Evolutionary conservation across 2,329 filamentous ascomycete species (phyloP).

Genomic region (Emmonsia crescens): DNA sequence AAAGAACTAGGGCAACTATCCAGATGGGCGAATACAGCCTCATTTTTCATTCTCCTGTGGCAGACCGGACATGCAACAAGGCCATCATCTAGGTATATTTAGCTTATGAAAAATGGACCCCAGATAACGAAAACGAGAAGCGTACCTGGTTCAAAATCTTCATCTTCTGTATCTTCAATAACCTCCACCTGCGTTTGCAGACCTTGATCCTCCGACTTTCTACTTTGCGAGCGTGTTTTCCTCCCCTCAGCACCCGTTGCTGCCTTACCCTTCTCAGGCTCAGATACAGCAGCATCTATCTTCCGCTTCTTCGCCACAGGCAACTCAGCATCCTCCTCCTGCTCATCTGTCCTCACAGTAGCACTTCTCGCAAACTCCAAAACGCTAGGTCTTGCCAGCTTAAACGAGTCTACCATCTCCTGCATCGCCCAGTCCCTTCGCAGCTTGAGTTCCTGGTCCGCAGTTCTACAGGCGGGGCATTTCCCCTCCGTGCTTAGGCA

Average conservation of each 20-base stretch:
- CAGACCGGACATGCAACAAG: slow-evolving; percentile 80
- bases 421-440: slow-evolving; percentile 75
- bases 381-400: slow-evolving; percentile 50
- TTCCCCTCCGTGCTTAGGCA: slow-evolving; percentile 72
- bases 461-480: slow-evolving; percentile 71
- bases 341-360: slow-evolving; percentile 29
- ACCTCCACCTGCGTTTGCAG: slow-evolving; percentile 17
- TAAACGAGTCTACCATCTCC: slow-evolving; percentile 73
- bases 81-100: slow-evolving; percentile 50
- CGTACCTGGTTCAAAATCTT: slow-evolving; percentile 28
- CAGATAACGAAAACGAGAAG: slow-evolving; percentile 1
- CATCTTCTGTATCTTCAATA: slow-evolving; percentile 33
- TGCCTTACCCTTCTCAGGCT: slow-evolving; percentile 27
- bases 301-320: slow-evolving; percentile 27
- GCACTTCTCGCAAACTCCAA: slow-evolving; percentile 51
- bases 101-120: neutral
- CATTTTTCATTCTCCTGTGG: slow-evolving; percentile 64
- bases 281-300: slow-evolving; percentile 12
- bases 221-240: slow-evolving; percentile 27
- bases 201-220: slow-evolving; percentile 11
- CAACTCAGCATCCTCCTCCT: slow-evolving; percentile 24
- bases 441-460: slow-evolving; percentile 74
- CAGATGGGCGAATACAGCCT: slow-evolving; percentile 67
- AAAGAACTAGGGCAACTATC: slow-evolving; percentile 48
- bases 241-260: slow-evolving; percentile 23